phyloP scores from a whole-genome alignment of 768 basidiomycete genomes.

The Amanita polypyramis region DNA sequence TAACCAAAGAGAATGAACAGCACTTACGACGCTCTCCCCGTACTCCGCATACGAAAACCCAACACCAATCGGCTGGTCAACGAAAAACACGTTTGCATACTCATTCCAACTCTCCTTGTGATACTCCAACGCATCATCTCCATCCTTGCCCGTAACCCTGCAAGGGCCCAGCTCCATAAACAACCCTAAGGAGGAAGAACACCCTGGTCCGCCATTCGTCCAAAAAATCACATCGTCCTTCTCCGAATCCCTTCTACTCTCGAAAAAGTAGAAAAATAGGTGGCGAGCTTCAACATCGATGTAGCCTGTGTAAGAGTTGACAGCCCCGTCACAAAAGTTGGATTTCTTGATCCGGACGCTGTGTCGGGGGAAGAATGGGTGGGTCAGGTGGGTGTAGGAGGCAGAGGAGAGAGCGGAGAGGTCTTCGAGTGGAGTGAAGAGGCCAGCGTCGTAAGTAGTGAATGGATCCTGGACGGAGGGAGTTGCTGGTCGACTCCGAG shows the following conservation, averaged over 20 bases:
- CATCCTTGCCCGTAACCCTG: constrained; percentile 39
- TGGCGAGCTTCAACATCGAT: constrained; percentile 56
- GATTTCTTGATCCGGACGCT: constrained; percentile 51
- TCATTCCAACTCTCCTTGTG: constrained; percentile 60
- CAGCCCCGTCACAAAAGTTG: constrained; percentile 46
- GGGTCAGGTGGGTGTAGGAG: constrained; percentile 27
- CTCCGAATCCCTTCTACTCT: constrained; percentile 50
- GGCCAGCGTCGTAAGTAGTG: constrained; percentile 16
- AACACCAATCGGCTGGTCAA: constrained; percentile 53
- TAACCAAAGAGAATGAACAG: neutral
- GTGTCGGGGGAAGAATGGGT: constrained; percentile 41
- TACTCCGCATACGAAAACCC: constrained; percentile 58
- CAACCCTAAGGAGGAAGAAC: constrained; percentile 42
- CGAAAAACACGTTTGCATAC: constrained; percentile 52
- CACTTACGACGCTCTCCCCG: constrained; percentile 45
- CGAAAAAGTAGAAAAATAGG: constrained; percentile 72
- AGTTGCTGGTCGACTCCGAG: neutral
- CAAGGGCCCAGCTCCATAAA: constrained; percentile 77
- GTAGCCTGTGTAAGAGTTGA: constrained; percentile 57
- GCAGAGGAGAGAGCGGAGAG: constrained; percentile 22
- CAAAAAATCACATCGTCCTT: constrained; percentile 54
- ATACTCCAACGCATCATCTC: constrained; percentile 27
- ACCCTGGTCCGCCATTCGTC: constrained; percentile 31
- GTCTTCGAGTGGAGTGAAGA: constrained; percentile 25
- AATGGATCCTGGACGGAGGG: neutral